These are phyloP conservation scores for Cutaneotrichosporon curvatum DNA, from an alignment of 1,284 basidiomycete genomes.

Conservation along the genomic window DNA sequence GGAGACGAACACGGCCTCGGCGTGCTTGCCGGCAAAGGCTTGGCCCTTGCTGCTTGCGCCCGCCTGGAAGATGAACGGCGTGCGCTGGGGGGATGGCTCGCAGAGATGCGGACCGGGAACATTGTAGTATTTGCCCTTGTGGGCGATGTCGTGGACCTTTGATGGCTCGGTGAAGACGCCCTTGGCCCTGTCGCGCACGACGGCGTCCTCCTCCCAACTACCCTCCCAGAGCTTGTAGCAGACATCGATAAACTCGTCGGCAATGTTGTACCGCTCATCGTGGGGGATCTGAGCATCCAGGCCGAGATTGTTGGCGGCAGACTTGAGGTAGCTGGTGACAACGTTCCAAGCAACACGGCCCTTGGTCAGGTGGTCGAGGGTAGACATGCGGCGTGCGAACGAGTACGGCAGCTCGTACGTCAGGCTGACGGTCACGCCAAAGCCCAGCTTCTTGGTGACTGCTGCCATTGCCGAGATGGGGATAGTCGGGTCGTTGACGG, in stretches of 20 bases:
- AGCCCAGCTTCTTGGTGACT: slow-evolving; percentile 12
- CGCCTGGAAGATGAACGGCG: slow-evolving; percentile 42
- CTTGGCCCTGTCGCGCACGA: slow-evolving; percentile 22
- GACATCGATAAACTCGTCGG: slow-evolving; percentile 20
- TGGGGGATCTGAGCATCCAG: slow-evolving; percentile 20
- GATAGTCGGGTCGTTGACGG: slow-evolving; percentile 12
- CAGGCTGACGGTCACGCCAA: slow-evolving; percentile 18
- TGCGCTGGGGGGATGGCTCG: slow-evolving; percentile 38
- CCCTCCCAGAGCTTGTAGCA: slow-evolving; percentile 46
- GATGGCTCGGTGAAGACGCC: slow-evolving; percentile 32
- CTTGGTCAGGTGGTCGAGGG: slow-evolving; percentile 44
- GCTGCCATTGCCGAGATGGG: slow-evolving; percentile 16
- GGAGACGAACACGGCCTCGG: slow-evolving; percentile 41
- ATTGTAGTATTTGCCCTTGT: slow-evolving; percentile 36
- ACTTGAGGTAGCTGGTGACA: slow-evolving; percentile 41
- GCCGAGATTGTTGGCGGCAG: slow-evolving; percentile 37
- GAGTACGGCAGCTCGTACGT: slow-evolving; percentile 38
- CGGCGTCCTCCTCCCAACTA: slow-evolving; percentile 42
- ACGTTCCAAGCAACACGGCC: slow-evolving; percentile 43
- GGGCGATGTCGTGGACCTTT: slow-evolving; percentile 35
- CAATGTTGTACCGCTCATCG: slow-evolving; percentile 24
- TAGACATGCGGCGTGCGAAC: slow-evolving; percentile 38
- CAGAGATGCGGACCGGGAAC: slow-evolving; percentile 40
- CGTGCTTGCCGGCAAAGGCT: slow-evolving; percentile 39
- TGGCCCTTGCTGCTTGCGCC: slow-evolving; percentile 36